Percentiles rank a stretch among this genome's conserved stretches.
These are phyloP conservation scores for Stellera chamaejasme DNA, from an alignment of 345 rosid species.

Conservation along the genomic window DNA sequence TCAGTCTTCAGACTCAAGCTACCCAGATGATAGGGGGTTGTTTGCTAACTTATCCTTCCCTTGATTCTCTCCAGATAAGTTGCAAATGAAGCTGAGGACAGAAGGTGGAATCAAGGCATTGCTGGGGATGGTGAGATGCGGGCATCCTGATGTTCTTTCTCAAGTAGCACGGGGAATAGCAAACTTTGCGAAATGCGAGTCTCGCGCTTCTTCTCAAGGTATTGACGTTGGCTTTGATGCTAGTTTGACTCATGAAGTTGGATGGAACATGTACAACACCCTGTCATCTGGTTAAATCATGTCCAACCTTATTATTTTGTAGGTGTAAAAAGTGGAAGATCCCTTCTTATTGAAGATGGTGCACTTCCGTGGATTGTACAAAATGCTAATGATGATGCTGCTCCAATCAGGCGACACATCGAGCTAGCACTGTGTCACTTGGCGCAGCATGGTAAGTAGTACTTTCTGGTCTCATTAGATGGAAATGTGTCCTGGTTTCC, in stretches of 20 bases:
- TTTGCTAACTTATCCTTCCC: not conserved
- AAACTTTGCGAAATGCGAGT: constrained; percentile 97
- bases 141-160: constrained; percentile 94
- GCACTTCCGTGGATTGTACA: constrained; percentile 98
- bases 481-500: not conserved
- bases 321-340: constrained; percentile 76
- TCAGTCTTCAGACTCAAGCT: too few species aligned
- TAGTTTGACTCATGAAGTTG: constrained; percentile 9
- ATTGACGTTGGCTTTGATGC: constrained; percentile 1
- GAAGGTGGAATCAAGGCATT: constrained; percentile 97
- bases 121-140: constrained; percentile 91
- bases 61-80: constrained; percentile 51
- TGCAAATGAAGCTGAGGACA: constrained; percentile 71
- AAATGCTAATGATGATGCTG: constrained; percentile 81
- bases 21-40: too few species aligned
- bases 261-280: not conserved
- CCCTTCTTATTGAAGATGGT: constrained; percentile 84
- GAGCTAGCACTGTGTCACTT: constrained; percentile 98
- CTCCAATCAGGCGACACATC: constrained; percentile 87
- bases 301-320: not conserved
- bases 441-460: constrained; percentile 80
- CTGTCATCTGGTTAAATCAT: too few species aligned
- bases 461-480: not conserved
- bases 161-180: constrained; percentile 99
- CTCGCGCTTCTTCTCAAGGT: constrained; percentile 85